phyloP scores from a whole-genome alignment of 129 eudicot species.

The Heracleum sosnowskyi region DNA sequence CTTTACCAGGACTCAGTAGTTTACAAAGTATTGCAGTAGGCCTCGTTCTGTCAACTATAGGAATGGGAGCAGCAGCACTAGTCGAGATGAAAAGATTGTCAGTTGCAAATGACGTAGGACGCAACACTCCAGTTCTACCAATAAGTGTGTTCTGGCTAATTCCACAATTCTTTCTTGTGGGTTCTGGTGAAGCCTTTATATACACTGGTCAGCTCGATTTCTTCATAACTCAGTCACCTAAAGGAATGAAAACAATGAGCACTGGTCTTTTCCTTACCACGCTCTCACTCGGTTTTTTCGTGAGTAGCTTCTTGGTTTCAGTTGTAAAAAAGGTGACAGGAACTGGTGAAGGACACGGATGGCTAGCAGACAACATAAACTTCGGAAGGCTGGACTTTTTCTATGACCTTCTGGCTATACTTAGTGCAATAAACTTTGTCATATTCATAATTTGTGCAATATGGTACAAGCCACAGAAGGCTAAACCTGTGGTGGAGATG shows the following conservation, averaged over 20 bases:
- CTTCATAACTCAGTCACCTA: constrained; percentile 87
- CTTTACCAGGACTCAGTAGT: constrained; percentile 10
- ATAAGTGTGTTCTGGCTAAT: constrained; percentile 41
- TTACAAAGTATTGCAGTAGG: constrained; percentile 13
- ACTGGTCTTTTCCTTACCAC: constrained; percentile 90
- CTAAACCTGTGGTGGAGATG: constrained; percentile 30
- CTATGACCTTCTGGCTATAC: constrained; percentile 48
- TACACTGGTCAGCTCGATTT: constrained; percentile 95
- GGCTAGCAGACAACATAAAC: constrained; percentile 81
- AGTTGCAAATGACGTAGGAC: not conserved
- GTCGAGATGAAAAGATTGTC: constrained; percentile 7
- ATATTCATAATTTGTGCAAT: constrained; percentile 49
- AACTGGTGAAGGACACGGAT: constrained; percentile 34
- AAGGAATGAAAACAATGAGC: constrained; percentile 97
- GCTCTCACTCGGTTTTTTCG: constrained; percentile 76
- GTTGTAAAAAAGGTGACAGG: constrained; percentile 62
- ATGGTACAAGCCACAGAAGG: constrained; percentile 55
- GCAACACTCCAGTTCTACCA: constrained; percentile 7
- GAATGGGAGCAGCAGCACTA: constrained; percentile 18
- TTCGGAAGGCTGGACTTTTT: constrained; percentile 71
- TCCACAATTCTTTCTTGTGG: constrained; percentile 82
- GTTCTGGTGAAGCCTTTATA: constrained; percentile 86
- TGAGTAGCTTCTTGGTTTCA: constrained; percentile 77
- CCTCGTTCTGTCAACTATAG: constrained; percentile 9
- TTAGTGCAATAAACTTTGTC: constrained; percentile 54